Conservation (phyloP, 179 eudicot species). For the Sideroxylon spinosum region DNA sequence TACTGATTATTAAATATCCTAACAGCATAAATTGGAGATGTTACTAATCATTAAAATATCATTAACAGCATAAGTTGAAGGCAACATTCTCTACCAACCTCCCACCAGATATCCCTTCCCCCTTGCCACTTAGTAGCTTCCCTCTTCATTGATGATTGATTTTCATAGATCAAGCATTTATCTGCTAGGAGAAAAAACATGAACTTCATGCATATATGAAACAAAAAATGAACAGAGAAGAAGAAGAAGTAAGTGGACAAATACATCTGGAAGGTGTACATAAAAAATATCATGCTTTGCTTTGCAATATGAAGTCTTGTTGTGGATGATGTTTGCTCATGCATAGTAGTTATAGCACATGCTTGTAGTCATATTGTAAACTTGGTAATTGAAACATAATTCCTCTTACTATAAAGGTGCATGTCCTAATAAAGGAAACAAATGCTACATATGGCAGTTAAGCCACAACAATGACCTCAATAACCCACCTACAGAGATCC, state of each 20-base stretch:
- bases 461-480: neutral
- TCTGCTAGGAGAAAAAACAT: constrained; percentile 37
- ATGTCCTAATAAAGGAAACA: neutral
- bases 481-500: constrained; percentile 58
- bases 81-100: constrained; percentile 46
- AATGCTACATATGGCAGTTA: neutral
- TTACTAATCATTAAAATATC: neutral
- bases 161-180: constrained; percentile 80
- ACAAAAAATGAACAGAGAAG: neutral
- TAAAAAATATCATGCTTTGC: neutral
- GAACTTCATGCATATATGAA: neutral
- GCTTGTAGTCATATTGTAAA: neutral
- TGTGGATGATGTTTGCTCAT: neutral
- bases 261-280: neutral
- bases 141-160: constrained; percentile 63
- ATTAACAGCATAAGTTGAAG: constrained; percentile 1
- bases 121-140: constrained; percentile 75
- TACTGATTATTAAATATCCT: too few relatives aligned
- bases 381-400: neutral
- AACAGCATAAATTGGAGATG: too few relatives aligned
- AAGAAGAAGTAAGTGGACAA: neutral
- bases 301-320: neutral
- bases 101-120: constrained; percentile 96
- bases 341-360: neutral
- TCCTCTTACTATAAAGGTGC: neutral